Base-by-base conservation (phyloP, 495 filamentous ascomycete genomes). In the Aspergillus ellipticus region DNA sequence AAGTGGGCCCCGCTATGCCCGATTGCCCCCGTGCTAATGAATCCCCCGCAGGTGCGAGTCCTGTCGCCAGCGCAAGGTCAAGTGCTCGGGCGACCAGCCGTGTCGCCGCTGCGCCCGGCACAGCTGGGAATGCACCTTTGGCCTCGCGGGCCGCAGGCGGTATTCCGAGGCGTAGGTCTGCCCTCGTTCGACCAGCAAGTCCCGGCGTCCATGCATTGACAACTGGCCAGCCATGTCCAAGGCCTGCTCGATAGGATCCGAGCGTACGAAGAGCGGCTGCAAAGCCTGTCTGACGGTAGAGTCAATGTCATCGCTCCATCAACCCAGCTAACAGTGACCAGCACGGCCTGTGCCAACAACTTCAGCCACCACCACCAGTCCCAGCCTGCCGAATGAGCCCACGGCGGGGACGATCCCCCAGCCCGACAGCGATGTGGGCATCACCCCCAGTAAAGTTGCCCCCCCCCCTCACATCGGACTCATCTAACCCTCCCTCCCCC, bases 21-120 rank as follows among this genome's bases (percentile, higher is more conserved):
- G n/a, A n/a, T n/a, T n/a, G n/a, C n/a, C n/a, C n/a, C n/a, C n/a
- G n/a, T n/a, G n/a, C n/a, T n/a, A n/a, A n/a, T n/a, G 17, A 9
- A 49, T 49, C 11, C 19, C 31, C 28, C 52, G 37, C 33, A 65
- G 63, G 52, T 65, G 63, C 24, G 63, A 65, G 33, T 55, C 60
- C 28, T 65, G 63, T 13, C 63, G 63, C 4, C 55, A 51, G 26
- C 56, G 63, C 29, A 65, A 65, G 22, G 63, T 65, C 3, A 65
- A 60, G 42, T 65, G 56, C 19, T 60, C 59, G 21, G 63, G 63
- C 16, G 59, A 60, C 0, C 57, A 60, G 43, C 63, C 63, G 9
- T 65, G 63, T 50, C 59, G 63, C 11, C 53, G 46, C 33, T 65
- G 63, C 35, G n/a, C 48, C 11, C 62, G 62, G 31, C 63, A 65